Evolutionary conservation across 2,329 filamentous ascomycete species (phyloP).

Genomic region (Rutstroemia sydowiana): DNA sequence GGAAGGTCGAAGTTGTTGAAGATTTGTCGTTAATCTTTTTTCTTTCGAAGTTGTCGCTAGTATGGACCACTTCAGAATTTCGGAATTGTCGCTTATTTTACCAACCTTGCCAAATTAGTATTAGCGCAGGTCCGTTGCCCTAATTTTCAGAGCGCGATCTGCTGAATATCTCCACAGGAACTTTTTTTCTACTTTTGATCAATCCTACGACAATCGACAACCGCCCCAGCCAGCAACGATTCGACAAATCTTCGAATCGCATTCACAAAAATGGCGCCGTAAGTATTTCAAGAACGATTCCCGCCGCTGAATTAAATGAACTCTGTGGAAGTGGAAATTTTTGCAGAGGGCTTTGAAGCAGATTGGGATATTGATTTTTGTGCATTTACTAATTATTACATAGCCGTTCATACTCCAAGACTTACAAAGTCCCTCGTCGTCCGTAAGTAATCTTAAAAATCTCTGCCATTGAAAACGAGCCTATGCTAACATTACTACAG

Average conservation of each 20-base stretch:
- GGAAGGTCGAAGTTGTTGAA: slow-evolving; percentile 14
- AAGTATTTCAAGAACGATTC: background rate
- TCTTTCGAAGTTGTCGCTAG: background rate
- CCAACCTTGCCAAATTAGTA: background rate
- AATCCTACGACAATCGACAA: slow-evolving; percentile 12
- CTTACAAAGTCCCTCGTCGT: slow-evolving; percentile 95
- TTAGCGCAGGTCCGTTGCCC: slow-evolving; percentile 8
- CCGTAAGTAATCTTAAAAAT: slow-evolving; percentile 34
- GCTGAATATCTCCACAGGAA: slow-evolving; percentile 1
- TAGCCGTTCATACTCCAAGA: slow-evolving; percentile 79
- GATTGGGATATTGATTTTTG: background rate
- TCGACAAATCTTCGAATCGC: slow-evolving; percentile 10
- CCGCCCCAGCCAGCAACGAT: slow-evolving; percentile 6
- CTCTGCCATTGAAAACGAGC: background rate
- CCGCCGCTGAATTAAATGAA: background rate
- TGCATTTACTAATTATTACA: slow-evolving; percentile 1
- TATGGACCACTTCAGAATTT: background rate
- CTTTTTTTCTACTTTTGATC: slow-evolving; percentile 5
- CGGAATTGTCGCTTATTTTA: slow-evolving; percentile 3
- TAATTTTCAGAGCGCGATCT: background rate
- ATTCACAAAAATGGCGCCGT: slow-evolving; percentile 36
- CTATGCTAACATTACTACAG: slow-evolving; percentile 42
- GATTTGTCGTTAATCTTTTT: slow-evolving; percentile 8
- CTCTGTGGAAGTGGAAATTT: background rate
- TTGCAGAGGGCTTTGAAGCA: background rate